Base-by-base conservation (phyloP, 805 yeast genomes). In the Ogataea neopini region DNA sequence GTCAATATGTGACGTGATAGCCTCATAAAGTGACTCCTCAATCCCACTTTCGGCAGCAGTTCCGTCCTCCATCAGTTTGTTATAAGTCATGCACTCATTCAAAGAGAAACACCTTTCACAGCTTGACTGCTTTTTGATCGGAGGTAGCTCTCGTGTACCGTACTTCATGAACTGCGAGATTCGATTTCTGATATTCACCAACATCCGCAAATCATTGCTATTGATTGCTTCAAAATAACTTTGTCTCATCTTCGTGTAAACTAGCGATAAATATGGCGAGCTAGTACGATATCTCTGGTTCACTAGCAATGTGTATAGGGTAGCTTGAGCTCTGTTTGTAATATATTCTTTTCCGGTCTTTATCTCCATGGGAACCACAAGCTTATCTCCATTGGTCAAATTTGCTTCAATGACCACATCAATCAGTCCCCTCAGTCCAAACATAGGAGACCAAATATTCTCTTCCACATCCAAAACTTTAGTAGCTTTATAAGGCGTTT, bases 391-490 rank as follows among this genome's bases (percentile, higher is more conserved):
- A 37, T 69, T 69, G 7, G 76, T 61, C 20, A 69, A 64, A 6
- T 54, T 30, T 0, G 86, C 85, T 54, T 85, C 86, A 1, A 89
- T 75, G 0, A 96, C 89, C 2, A 85, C 96, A 69, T 94, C 99
- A 14, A 91, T 81, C 56, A 84, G 80, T 0, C 99, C 99, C 55
- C 88, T 80, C 7, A 94, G 67, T 0, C 99, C 99, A 69, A 78
- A 90, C 61, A 80, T 76, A 0, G 97, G 96, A 0, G 97, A 88
- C 89, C 96, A 83, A 11, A 94, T 84, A 57, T 83, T 86, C 59
- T 94, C 97, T 65, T 94, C 99, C 8, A 88, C 80, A 59, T 88
- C 96, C 28, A 88, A 70, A 7, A 90, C 77, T 48, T 84, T 81
- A 13, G 79, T 71, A 0, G 86, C 81, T 0, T 84, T 72, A 35